A percentile compares a stretch with the other conserved stretches of the same genome.
phyloP scores from a whole-genome alignment of 352 stramenopile genomes.

The Phytophthora nicotianae region DNA sequence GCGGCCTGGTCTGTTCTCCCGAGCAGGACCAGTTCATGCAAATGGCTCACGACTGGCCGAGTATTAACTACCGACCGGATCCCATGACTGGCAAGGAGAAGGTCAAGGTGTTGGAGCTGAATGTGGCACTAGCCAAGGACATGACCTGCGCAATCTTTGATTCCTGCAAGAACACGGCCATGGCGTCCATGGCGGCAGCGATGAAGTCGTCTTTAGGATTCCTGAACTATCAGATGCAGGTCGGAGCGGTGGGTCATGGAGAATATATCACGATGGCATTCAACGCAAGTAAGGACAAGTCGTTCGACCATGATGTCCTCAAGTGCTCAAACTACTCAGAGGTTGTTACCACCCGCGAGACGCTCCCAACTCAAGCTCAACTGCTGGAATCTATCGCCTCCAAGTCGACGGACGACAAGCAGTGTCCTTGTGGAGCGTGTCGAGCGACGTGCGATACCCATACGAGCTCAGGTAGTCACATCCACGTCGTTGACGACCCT shows the following conservation, averaged over 20 bases:
- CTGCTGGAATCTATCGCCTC: constrained; percentile 71
- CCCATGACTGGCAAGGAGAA: constrained; percentile 75
- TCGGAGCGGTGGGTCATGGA: constrained; percentile 85
- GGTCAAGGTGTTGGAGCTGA: constrained; percentile 81
- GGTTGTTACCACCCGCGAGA: constrained; percentile 33
- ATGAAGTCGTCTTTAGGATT: constrained; percentile 89
- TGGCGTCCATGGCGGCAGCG: constrained; percentile 67
- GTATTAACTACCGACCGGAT: constrained; percentile 70
- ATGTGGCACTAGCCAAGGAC: constrained; percentile 73
- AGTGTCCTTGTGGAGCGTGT: constrained; percentile 80
- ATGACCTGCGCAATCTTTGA: constrained; percentile 84
- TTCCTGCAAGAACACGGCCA: constrained; percentile 86
- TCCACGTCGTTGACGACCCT: constrained; percentile 64
- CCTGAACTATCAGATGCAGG: constrained; percentile 91
- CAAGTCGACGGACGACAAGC: constrained; percentile 47
- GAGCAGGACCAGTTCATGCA: constrained; percentile 75
- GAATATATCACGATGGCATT: constrained; percentile 87
- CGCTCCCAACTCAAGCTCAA: constrained; percentile 70
- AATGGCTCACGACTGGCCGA: constrained; percentile 69
- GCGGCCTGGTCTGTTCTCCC: constrained; percentile 83
- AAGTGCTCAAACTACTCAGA: constrained; percentile 83
- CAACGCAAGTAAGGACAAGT: constrained; percentile 40
- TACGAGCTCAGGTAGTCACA: constrained; percentile 36
- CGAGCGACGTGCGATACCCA: constrained; percentile 69
- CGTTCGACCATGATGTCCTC: constrained; percentile 66